A percentile compares a stretch with the other conserved stretches of the same genome.
Evolutionary conservation across 164 flowering plant genomes (phyloP).

Genomic region (Stephania yunnanensis): DNA sequence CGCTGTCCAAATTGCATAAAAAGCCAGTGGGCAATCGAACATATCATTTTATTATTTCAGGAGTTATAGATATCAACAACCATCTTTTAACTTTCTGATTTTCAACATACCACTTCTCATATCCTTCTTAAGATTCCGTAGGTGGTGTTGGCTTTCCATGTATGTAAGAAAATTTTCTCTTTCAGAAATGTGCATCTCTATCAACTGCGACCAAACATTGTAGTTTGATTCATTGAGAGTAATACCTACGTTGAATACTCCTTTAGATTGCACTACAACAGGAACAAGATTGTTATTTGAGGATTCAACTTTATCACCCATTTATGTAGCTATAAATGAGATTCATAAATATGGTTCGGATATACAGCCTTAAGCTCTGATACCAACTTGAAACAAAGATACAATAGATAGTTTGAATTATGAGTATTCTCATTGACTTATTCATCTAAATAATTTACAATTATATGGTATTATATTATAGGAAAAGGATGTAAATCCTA

Average conservation of each 20-base stretch:
- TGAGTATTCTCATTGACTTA: too few relatives aligned
- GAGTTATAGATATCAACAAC: background rate
- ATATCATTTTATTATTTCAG: too few relatives aligned
- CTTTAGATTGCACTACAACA: background rate
- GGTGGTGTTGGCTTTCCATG: background rate
- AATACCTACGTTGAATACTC: background rate
- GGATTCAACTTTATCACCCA: background rate
- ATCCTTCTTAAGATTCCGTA: background rate
- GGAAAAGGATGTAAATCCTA: too few relatives aligned
- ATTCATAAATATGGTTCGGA: too few relatives aligned
- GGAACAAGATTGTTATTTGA: background rate
- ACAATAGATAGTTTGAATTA: too few relatives aligned
- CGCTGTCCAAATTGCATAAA: too few relatives aligned
- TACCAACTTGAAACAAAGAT: too few relatives aligned
- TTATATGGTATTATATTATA: too few relatives aligned
- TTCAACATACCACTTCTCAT: background rate
- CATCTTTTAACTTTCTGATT: background rate
- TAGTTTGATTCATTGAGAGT: background rate
- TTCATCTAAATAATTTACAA: too few relatives aligned
- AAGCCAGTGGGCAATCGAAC: too few relatives aligned
- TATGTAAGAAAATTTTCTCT: background rate
- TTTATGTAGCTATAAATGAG: too few relatives aligned
- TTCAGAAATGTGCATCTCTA: background rate
- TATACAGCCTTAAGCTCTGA: too few relatives aligned
- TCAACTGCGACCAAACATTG: background rate